Evolutionary conservation across 2,329 filamentous ascomycete species (phyloP).

Genomic region (Ceratocystis alfenasii): DNA sequence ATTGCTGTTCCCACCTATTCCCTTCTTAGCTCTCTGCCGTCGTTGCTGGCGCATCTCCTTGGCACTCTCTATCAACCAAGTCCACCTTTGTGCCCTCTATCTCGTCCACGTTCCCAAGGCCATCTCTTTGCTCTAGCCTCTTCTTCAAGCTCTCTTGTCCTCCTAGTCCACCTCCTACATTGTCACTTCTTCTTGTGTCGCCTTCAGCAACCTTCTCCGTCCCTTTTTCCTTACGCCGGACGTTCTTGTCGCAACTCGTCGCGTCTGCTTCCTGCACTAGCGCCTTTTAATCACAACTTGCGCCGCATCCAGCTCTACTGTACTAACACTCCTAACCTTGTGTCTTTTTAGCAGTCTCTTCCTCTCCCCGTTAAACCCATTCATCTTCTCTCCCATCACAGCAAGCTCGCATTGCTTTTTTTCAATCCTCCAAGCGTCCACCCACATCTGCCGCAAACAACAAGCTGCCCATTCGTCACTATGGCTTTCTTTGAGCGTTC

Average conservation of each 20-base stretch:
- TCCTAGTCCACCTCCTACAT: background rate
- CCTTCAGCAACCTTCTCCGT: background rate
- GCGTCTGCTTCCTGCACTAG: background rate
- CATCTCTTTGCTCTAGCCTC: background rate
- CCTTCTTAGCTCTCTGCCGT: background rate
- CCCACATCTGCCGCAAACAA: background rate
- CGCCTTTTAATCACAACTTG: background rate
- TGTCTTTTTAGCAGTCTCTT: conserved; percentile 18
- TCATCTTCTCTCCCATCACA: conserved; percentile 14
- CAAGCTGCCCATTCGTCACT: background rate
- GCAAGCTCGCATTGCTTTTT: conserved; percentile 17
- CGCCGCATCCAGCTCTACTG: background rate
- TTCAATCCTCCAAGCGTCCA: background rate
- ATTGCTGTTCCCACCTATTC: background rate
- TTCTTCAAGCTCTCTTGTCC: background rate
- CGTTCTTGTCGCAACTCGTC: background rate
- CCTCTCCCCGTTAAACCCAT: conserved; percentile 10
- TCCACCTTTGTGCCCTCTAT: background rate
- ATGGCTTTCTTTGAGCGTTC: conserved; percentile 26
- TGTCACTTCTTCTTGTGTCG: background rate
- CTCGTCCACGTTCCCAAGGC: background rate
- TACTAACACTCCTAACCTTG: conserved; percentile 9
- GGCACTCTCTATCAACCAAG: background rate
- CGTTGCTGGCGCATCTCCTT: background rate
- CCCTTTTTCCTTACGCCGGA: background rate